Evolutionary conservation across 176 grass and related monocot genomes (phyloP).

Genomic region (Alloteropsis semialata): DNA sequence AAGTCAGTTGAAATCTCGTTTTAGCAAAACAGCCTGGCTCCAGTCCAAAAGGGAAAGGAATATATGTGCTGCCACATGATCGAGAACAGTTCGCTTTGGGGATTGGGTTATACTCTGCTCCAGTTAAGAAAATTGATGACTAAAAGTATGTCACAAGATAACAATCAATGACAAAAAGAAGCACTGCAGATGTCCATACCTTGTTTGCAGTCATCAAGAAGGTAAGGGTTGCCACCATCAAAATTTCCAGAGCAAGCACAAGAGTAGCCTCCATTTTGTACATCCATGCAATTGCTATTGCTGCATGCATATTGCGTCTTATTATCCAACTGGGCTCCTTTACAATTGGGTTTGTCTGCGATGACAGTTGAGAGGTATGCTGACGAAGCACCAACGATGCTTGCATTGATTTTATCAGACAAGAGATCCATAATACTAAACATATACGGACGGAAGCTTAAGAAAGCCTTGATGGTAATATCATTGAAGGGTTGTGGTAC

Average conservation of each 20-base stretch:
- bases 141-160: background rate
- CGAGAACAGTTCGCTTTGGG: conserved; percentile 20
- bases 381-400: conserved; percentile 1
- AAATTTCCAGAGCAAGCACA: conserved; percentile 19
- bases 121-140: conserved; percentile 3
- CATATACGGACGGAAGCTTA: conserved; percentile 7
- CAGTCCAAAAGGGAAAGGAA: conserved; percentile 45
- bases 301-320: background rate
- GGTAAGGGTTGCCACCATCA: conserved; percentile 30
- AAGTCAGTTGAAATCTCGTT: conserved; percentile 32
- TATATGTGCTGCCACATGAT: conserved; percentile 38
- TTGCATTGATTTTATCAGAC: conserved; percentile 24
- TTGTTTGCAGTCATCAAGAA: conserved; percentile 30
- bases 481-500: background rate
- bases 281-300: conserved; percentile 20
- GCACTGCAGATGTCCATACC: background rate
- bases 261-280: conserved; percentile 14
- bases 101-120: conserved; percentile 16
- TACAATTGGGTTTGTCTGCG: background rate
- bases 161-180: background rate
- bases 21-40: conserved; percentile 34
- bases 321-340: background rate
- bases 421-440: conserved; percentile 19
- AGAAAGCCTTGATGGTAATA: conserved; percentile 30
- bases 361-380: conserved; percentile 15